A percentile compares a stretch with the other conserved stretches of the same genome.
phyloP scores from a whole-genome alignment of 805 yeast species.

The Candida hungchunana region DNA sequence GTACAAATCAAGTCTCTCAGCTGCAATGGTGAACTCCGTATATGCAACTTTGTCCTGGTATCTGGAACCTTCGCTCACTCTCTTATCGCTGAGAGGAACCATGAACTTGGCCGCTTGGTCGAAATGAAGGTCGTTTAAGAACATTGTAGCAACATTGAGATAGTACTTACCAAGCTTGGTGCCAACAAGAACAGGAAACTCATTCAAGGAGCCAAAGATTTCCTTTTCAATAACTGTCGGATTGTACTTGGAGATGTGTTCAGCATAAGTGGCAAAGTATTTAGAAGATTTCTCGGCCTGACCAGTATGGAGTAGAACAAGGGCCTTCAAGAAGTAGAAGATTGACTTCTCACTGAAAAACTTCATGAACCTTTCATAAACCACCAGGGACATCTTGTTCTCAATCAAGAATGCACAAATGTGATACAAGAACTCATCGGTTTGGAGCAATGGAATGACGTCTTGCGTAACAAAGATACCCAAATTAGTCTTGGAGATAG shows the following conservation, averaged over 20 bases:
- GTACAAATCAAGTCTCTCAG: constrained; percentile 29
- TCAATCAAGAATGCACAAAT: constrained; percentile 13
- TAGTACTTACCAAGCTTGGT: constrained; percentile 33
- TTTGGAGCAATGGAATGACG: constrained; percentile 18
- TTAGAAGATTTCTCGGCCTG: constrained; percentile 29
- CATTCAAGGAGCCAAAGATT: constrained; percentile 21
- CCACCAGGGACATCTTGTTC: constrained; percentile 8
- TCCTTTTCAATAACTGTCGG: constrained; percentile 21
- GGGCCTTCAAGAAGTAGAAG: constrained; percentile 20
- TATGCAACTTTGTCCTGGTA: constrained; percentile 21
- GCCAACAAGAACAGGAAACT: constrained; percentile 26
- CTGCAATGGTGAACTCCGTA: constrained; percentile 26
- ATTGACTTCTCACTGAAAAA: constrained; percentile 19
- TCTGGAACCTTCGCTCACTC: constrained; percentile 20
- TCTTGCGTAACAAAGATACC: constrained; percentile 12
- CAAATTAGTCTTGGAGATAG: constrained; percentile 12
- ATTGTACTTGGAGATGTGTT: constrained; percentile 26
- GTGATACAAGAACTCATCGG: constrained; percentile 16
- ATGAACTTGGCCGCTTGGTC: constrained; percentile 34
- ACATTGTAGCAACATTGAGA: constrained; percentile 34
- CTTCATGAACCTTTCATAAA: constrained; percentile 16
- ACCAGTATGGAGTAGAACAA: constrained; percentile 23
- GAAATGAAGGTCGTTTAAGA: constrained; percentile 29
- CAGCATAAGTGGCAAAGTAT: constrained; percentile 28
- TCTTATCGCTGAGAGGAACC: constrained; percentile 22